A percentile compares a stretch with the other conserved stretches of the same genome.
phyloP scores from a whole-genome alignment of 2,329 filamentous ascomycete genomes.

The Zymoseptoria tritici region DNA sequence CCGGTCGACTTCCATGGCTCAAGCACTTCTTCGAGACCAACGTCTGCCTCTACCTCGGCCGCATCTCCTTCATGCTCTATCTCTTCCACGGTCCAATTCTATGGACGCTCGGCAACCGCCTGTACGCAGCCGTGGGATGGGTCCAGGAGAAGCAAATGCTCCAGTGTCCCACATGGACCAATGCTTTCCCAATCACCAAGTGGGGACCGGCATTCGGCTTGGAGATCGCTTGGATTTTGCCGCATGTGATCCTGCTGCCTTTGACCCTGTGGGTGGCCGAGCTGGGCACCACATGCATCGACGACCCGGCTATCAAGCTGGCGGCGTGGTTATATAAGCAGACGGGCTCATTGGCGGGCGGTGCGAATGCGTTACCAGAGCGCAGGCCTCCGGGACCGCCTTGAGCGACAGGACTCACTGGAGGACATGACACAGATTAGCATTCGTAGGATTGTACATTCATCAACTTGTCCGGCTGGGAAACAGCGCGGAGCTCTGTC shows the following conservation, averaged over 20 bases:
- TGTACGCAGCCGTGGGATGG: slow-evolving; percentile 58
- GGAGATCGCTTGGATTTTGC: slow-evolving; percentile 52
- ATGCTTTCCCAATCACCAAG: slow-evolving; percentile 48
- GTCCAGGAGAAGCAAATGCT: slow-evolving; percentile 41
- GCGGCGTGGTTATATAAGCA: slow-evolving; percentile 50
- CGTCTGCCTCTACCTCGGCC: slow-evolving; percentile 56
- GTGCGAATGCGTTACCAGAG: not conserved
- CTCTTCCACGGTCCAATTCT: slow-evolving; percentile 58
- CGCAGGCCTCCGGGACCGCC: not conserved
- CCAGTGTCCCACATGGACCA: slow-evolving; percentile 51
- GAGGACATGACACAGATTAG: not conserved
- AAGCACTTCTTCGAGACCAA: slow-evolving; percentile 52
- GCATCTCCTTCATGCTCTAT: slow-evolving; percentile 57
- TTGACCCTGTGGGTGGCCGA: slow-evolving; percentile 54
- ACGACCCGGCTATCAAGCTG: slow-evolving; percentile 54
- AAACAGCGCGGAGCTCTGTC: no score
- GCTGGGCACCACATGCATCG: slow-evolving; percentile 48
- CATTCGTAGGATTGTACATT: not conserved
- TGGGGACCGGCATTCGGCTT: slow-evolving; percentile 51
- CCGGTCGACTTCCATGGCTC: slow-evolving; percentile 52
- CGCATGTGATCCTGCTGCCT: slow-evolving; percentile 54
- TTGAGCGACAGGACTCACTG: not conserved
- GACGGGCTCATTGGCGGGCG: slow-evolving; percentile 17
- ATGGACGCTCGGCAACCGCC: slow-evolving; percentile 52
- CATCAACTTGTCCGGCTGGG: not conserved